Evolutionary conservation across 805 yeast genomes (phyloP).

Genomic region (Spathaspora boniae): DNA sequence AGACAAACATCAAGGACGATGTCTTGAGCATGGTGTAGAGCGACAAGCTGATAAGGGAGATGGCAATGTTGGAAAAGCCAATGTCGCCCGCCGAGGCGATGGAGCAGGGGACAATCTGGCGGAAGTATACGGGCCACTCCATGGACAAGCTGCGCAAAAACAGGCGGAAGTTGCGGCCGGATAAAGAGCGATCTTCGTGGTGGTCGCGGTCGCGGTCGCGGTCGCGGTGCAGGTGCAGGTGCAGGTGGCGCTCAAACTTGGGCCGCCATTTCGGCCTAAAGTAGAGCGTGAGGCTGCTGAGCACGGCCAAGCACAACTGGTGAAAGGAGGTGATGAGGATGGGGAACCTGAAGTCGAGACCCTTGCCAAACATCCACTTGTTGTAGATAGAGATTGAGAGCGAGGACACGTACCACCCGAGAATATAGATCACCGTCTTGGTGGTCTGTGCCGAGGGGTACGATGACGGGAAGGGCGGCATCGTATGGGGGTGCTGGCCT

Average conservation of each 20-base stretch:
- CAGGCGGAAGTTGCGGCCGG: neutral
- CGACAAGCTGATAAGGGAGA: conserved; percentile 73
- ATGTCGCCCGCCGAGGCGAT: conserved; percentile 89
- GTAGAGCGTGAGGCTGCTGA: conserved; percentile 48
- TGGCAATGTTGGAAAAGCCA: conserved; percentile 85
- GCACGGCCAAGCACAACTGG: conserved; percentile 62
- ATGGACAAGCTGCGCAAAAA: conserved; percentile 17
- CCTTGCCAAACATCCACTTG: conserved; percentile 94
- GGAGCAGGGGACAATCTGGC: conserved; percentile 76
- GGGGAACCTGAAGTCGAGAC: conserved; percentile 79
- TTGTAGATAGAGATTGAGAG: conserved; percentile 75
- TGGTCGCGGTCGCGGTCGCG: neutral
- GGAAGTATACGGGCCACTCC: conserved; percentile 30
- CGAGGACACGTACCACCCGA: conserved; percentile 72
- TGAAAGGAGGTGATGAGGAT: conserved; percentile 81
- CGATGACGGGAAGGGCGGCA: neutral
- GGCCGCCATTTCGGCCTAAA: conserved; percentile 50
- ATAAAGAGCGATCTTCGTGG: neutral
- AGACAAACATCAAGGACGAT: conserved; percentile 81
- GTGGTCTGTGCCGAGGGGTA: conserved; percentile 5
- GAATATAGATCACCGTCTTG: conserved; percentile 29
- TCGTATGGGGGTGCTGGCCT: neutral
- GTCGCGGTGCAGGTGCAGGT: conserved; percentile 2
- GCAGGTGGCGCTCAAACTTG: conserved; percentile 2
- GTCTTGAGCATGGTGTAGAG: conserved; percentile 93